Base-by-base conservation (phyloP, 2,329 filamentous ascomycete species). In the Fusarium torreyae region DNA sequence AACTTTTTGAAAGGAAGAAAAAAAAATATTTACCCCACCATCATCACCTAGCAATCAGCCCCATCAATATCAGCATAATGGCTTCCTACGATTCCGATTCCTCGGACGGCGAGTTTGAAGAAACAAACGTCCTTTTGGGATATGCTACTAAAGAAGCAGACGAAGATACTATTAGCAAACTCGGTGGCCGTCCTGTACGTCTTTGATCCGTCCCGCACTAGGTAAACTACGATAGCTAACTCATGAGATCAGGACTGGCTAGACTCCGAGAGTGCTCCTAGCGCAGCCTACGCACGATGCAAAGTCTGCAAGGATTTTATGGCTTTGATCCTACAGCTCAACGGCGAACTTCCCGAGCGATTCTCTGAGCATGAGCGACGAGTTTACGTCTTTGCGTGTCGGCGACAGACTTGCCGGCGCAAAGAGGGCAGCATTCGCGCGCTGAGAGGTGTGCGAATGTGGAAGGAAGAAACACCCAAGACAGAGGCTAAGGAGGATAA, bases 321-420 rank as follows among this genome's bases (percentile, higher is more conserved):
- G 88, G 90, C 89, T 2, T 86, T 98, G 13, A 87, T 99, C 5
- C 87, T 99, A 46, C 94, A 99, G 80, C 87, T 99, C 28, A 94
- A 99, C 80, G 94, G 89, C 74, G 94, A 98, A 77, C 86, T 98
- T 5, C 94, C 94, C 15, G 92, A 95, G 57, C 87, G 89, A 49
- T 98, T 97, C 75, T 92, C 94, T 3, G 89, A 91, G 57, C 93
- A 98, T 80, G 94, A 98, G 75, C 87, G 96, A 71, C 89, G 95
- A 66, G 78, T 99, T 18, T 98, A 98, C 76, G 85, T 99, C 14
- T 94, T 97, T 78, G 88, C 88, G 18, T 99, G 96, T 79, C 87
- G 89, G 62, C 87, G 88, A 70, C 93, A 92, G 78, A 84, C 88
- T 13, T 99, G 96, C 77, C 88, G 92, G 74, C 87, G 94, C 68